Evolutionary conservation across 2,329 filamentous ascomycete genomes (phyloP).

Genomic region (Alternaria sp.): DNA sequence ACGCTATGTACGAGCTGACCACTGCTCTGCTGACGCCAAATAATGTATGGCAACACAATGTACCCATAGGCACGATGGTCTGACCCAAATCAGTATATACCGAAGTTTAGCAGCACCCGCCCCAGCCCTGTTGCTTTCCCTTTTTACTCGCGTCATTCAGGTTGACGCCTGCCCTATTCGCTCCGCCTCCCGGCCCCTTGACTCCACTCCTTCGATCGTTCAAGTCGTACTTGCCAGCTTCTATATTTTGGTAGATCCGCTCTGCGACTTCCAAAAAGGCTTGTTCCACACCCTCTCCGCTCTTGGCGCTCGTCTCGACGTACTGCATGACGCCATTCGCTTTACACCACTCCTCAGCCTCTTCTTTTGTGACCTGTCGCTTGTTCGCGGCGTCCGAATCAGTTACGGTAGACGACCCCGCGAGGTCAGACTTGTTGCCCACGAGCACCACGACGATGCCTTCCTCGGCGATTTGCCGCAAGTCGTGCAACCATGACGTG

Average conservation of each 20-base stretch:
- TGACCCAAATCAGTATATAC: not conserved
- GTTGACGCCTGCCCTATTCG: constrained; percentile 52
- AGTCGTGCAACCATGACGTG: constrained; percentile 91
- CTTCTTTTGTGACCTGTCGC: constrained; percentile 79
- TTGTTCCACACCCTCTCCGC: constrained; percentile 88
- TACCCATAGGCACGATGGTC: not conserved
- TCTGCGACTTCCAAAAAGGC: constrained; percentile 94
- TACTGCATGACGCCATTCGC: constrained; percentile 88
- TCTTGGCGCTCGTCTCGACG: constrained; percentile 96
- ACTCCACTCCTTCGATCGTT: constrained; percentile 93
- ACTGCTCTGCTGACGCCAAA: not conserved
- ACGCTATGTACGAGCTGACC: not conserved
- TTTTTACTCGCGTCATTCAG: constrained; percentile 49
- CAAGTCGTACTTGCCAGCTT: constrained; percentile 91
- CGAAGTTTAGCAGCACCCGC: constrained; percentile 36
- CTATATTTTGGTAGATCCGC: constrained; percentile 95
- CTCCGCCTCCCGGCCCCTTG: constrained; percentile 67
- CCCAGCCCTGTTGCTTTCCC: constrained; percentile 43
- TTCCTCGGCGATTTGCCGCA: constrained; percentile 92
- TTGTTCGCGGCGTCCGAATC: constrained; percentile 60
- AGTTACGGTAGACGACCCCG: constrained; percentile 53
- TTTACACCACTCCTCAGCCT: constrained; percentile 89
- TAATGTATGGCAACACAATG: not conserved
- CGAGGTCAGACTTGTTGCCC: constrained; percentile 91
- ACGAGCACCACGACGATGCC: constrained; percentile 94